A percentile compares a stretch with the other conserved stretches of the same genome.
These are phyloP conservation scores for Tricholomella constricta DNA, from an alignment of 768 basidiomycete species.

Conservation along the genomic window DNA sequence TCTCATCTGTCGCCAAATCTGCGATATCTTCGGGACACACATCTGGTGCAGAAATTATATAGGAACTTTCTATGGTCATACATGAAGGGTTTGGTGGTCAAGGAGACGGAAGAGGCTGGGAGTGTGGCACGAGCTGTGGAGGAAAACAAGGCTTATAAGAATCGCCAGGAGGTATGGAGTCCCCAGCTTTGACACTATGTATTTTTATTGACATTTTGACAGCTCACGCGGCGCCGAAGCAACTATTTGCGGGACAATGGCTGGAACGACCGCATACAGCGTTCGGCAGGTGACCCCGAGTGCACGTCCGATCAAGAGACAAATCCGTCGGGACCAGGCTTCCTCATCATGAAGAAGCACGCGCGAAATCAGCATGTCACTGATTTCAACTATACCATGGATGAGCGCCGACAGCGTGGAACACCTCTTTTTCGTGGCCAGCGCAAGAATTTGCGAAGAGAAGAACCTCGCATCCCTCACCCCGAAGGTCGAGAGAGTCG, in stretches of 20 bases:
- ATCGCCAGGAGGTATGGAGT: background rate
- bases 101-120: background rate
- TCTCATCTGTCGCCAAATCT: background rate
- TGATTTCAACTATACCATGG: background rate
- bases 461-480: background rate
- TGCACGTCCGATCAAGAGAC: background rate
- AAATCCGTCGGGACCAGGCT: background rate
- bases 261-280: background rate
- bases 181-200: background rate
- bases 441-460: background rate
- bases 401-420: background rate
- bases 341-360: background rate
- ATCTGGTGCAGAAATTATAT: background rate
- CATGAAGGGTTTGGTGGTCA: too few species aligned
- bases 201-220: background rate
- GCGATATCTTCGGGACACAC: background rate
- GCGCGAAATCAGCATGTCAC: background rate
- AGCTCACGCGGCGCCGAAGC: background rate
- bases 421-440: background rate
- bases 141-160: slow-evolving; percentile 3
- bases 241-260: background rate
- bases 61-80: too few species aligned
- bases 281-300: background rate
- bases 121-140: background rate
- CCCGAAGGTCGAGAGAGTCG: background rate